Conservation (phyloP, 495 filamentous ascomycete species). For the Haplographium delicatum region DNA sequence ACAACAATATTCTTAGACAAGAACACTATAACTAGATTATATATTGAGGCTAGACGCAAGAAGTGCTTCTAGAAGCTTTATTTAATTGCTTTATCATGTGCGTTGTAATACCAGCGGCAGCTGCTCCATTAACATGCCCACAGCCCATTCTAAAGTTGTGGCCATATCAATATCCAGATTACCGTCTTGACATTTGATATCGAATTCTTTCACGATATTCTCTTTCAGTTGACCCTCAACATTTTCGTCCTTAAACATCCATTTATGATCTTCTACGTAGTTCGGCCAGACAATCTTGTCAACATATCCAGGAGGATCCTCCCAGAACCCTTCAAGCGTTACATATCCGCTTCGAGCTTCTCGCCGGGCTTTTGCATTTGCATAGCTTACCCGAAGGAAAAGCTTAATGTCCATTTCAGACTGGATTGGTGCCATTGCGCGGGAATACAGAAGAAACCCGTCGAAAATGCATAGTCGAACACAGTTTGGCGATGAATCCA, state of each 20-base stretch:
- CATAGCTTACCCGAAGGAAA: conserved; percentile 62
- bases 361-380: conserved; percentile 57
- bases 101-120: conserved; percentile 20
- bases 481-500: neutral
- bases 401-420: conserved; percentile 64
- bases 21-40: no score
- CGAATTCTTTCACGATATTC: conserved; percentile 36
- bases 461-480: conserved; percentile 60
- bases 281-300: conserved; percentile 94
- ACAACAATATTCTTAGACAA: no score
- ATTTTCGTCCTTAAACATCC: conserved; percentile 63
- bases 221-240: conserved; percentile 48
- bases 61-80: no score
- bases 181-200: conserved; percentile 38
- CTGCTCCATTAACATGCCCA: conserved; percentile 40
- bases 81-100: no score
- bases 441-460: conserved; percentile 76
- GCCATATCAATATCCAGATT: conserved; percentile 44
- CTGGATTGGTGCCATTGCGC: conserved; percentile 40
- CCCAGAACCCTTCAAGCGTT: conserved; percentile 87
- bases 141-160: conserved; percentile 48
- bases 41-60: no score
- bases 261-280: conserved; percentile 72
- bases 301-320: conserved; percentile 88
- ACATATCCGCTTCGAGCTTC: conserved; percentile 79